Conservation (phyloP, 768 basidiomycete genomes). For the Boletus sp. region DNA sequence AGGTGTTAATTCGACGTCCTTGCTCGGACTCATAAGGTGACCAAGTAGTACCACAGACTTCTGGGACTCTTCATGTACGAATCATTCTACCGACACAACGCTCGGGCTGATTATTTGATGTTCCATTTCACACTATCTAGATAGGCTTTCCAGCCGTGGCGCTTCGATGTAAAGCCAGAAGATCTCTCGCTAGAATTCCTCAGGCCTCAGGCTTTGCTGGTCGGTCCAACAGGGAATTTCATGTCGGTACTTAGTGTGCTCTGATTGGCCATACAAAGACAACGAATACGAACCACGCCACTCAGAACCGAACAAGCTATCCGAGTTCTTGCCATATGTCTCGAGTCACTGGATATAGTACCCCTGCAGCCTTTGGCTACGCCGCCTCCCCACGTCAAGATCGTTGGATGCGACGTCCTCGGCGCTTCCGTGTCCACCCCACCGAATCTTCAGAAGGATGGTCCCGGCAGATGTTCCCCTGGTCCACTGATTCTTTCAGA, state of each 20-base stretch:
- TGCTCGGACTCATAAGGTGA: background rate
- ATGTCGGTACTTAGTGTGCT: background rate
- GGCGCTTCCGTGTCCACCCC: slow-evolving; percentile 5
- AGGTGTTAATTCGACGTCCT: background rate
- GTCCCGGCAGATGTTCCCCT: background rate
- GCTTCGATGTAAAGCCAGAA: background rate
- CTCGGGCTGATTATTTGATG: background rate
- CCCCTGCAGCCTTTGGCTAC: background rate
- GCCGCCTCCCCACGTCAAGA: background rate
- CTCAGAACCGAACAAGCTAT: background rate
- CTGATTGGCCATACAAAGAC: background rate
- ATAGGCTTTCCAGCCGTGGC: background rate
- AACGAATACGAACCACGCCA: background rate
- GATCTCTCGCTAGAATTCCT: background rate
- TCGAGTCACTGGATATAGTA: slow-evolving; percentile 4
- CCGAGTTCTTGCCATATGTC: background rate
- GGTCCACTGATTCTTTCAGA: slow-evolving; percentile 1
- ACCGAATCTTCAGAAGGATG: background rate
- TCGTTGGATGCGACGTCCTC: slow-evolving; percentile 16
- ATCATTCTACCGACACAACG: background rate
- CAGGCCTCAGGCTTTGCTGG: background rate
- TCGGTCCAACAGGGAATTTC: background rate
- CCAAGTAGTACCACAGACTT: background rate
- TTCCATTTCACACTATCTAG: background rate
- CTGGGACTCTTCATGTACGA: background rate